phyloP scores from a whole-genome alignment of 495 filamentous ascomycete species.

The Penicillium odoratum region DNA sequence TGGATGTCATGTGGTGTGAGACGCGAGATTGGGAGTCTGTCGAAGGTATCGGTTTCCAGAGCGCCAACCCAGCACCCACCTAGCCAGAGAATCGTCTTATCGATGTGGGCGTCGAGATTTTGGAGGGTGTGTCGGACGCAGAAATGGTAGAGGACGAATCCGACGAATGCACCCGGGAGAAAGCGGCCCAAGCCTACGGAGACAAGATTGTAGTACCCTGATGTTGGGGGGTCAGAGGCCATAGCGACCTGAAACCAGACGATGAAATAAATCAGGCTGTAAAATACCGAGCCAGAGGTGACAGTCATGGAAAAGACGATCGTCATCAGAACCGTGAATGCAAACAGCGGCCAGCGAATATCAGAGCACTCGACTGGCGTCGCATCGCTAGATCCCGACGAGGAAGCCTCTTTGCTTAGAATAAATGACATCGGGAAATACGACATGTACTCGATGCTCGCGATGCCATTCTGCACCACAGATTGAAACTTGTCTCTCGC shows the following conservation, averaged over 20 bases:
- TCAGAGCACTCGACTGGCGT: slow-evolving; percentile 54
- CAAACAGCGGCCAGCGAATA: slow-evolving; percentile 66
- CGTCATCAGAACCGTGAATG: slow-evolving; percentile 63
- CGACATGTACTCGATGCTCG: slow-evolving; percentile 63
- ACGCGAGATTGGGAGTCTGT: slow-evolving; percentile 71
- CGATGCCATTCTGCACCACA: slow-evolving; percentile 58
- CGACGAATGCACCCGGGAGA: slow-evolving; percentile 69
- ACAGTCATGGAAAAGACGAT: slow-evolving; percentile 63
- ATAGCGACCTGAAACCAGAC: slow-evolving; percentile 77
- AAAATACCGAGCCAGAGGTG: slow-evolving; percentile 64
- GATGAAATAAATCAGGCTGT: slow-evolving; percentile 62
- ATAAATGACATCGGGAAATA: slow-evolving; percentile 70
- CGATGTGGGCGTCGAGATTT: slow-evolving; percentile 63
- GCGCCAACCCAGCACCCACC: slow-evolving; percentile 76
- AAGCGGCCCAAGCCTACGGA: slow-evolving; percentile 67
- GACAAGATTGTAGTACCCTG: slow-evolving; percentile 55
- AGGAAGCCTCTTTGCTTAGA: slow-evolving; percentile 41
- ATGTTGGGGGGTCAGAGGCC: slow-evolving; percentile 65
- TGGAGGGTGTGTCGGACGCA: slow-evolving; percentile 49
- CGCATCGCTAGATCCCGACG: slow-evolving; percentile 17
- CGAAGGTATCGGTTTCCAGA: slow-evolving; percentile 74
- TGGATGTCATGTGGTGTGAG: slow-evolving; percentile 71
- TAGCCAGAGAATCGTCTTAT: slow-evolving; percentile 76
- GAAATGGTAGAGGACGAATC: slow-evolving; percentile 69
- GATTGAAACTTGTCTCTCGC: slow-evolving; percentile 54